phyloP scores from a whole-genome alignment of 805 yeast species.

The Yarrowia yakushimensis region DNA sequence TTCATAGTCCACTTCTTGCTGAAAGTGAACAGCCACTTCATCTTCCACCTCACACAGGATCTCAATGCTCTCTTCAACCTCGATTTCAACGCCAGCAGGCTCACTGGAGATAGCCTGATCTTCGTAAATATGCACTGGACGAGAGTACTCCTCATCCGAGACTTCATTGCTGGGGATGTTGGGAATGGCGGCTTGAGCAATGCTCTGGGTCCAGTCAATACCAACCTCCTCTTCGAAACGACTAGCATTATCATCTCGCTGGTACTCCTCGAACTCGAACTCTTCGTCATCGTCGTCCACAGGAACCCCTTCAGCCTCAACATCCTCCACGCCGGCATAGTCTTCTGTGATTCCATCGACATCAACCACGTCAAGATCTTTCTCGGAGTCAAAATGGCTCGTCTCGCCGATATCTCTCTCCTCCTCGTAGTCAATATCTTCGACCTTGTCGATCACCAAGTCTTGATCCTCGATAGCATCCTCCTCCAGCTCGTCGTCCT shows the following conservation, averaged over 20 bases:
- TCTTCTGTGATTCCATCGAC: slow-evolving; percentile 17
- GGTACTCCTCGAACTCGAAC: not conserved
- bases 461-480: slow-evolving; percentile 12
- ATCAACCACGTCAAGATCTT: slow-evolving; percentile 21
- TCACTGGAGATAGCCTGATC: not conserved
- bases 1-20: not conserved
- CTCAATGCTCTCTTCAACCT: not conserved
- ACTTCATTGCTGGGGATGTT: not conserved
- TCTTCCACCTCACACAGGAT: not conserved
- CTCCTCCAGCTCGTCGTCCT: not conserved
- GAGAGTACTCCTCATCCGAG: slow-evolving; percentile 3
- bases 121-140: not conserved
- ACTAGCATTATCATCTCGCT: not conserved
- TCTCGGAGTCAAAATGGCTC: not conserved
- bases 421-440: slow-evolving; percentile 10
- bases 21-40: not conserved
- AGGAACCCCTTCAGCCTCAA: slow-evolving; percentile 12
- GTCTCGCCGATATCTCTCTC: slow-evolving; percentile 26
- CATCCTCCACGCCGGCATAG: slow-evolving; percentile 20
- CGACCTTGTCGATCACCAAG: not conserved
- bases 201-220: not conserved
- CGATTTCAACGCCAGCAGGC: not conserved
- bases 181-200: slow-evolving; percentile 14
- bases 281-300: slow-evolving; percentile 23
- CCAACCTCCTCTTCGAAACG: not conserved